phyloP scores from a whole-genome alignment of 106 monocot genomes.

The Chionographis japonica region DNA sequence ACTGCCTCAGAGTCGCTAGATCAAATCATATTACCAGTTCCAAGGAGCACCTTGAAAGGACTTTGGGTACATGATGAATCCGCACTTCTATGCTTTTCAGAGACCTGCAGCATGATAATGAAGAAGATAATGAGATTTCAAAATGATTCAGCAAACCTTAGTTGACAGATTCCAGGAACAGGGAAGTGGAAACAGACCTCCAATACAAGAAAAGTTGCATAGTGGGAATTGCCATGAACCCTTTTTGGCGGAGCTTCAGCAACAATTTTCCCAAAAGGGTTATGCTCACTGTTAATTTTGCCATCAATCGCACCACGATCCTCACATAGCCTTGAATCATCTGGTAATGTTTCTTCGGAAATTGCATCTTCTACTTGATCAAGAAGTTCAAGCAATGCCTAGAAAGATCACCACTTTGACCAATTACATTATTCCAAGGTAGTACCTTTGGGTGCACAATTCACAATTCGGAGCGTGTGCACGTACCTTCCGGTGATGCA shows the following conservation, averaged over 20 bases:
- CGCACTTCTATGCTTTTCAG: conserved; percentile 54
- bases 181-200: conserved; percentile 45
- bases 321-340: background rate
- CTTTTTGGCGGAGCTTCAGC: conserved; percentile 11
- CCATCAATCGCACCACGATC: background rate
- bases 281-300: background rate
- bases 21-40: background rate
- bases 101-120: conserved; percentile 40
- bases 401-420: conserved; percentile 2
- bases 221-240: conserved; percentile 3
- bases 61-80: conserved; percentile 23
- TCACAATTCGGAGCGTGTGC: background rate
- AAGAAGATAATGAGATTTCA: background rate
- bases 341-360: conserved; percentile 41
- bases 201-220: conserved; percentile 69
- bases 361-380: conserved; percentile 97
- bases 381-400: conserved; percentile 83
- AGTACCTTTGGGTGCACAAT: background rate
- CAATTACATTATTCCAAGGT: background rate
- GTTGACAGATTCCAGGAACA: background rate
- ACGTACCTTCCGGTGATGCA: conserved; percentile 65
- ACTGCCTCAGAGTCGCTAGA: background rate
- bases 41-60: conserved; percentile 60
- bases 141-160: background rate
- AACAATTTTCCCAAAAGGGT: background rate